These are phyloP conservation scores for Chlamydomonas incerta DNA, from an alignment of 139 green algal species.

Conservation along the genomic window DNA sequence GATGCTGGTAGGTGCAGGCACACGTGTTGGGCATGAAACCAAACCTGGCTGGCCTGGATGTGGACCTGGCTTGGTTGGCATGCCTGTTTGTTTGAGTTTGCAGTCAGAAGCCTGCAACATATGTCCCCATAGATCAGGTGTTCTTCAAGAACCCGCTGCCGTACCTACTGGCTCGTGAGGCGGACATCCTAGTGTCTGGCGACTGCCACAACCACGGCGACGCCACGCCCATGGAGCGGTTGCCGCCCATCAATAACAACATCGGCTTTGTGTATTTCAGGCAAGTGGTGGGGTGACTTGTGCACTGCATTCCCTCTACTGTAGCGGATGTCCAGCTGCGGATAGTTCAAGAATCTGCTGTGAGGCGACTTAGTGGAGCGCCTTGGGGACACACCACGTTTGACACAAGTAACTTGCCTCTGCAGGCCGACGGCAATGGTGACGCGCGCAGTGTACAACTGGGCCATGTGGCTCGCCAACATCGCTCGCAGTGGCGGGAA, in stretches of 20 bases:
- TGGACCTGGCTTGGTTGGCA: too few species aligned
- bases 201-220: conserved; percentile 41
- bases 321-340: too few species aligned
- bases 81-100: too few species aligned
- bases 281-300: not conserved
- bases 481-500: conserved; percentile 9
- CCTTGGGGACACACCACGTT: not conserved
- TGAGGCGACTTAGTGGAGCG: not conserved
- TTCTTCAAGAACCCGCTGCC: conserved; percentile 37
- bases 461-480: conserved; percentile 19
- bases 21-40: too few species aligned
- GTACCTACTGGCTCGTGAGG: conserved; percentile 26
- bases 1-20: conserved; percentile 30
- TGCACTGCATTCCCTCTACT: too few species aligned
- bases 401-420: not conserved
- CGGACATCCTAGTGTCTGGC: conserved; percentile 25
- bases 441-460: conserved; percentile 27
- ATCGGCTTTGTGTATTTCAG: conserved; percentile 45
- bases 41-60: too few species aligned
- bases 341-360: too few species aligned
- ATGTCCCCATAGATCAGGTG: conserved; percentile 11
- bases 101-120: too few species aligned
- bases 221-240: not conserved
- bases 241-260: conserved; percentile 42
- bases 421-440: conserved; percentile 23